Conservation (phyloP, 129 eudicot species). For the Tagetes erecta region DNA sequence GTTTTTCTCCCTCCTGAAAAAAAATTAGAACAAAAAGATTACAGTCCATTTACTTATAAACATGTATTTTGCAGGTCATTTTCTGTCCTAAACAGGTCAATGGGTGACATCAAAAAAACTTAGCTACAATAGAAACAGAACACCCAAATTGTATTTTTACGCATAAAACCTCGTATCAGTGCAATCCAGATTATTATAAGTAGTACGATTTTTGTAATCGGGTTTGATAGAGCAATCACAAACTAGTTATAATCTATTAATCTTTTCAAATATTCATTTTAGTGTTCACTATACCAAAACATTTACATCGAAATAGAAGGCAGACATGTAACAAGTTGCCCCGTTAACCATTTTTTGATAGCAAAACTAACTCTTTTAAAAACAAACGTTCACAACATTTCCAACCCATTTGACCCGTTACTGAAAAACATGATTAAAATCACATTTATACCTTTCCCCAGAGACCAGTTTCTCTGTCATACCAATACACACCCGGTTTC, state of each 20-base stretch:
- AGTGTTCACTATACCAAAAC: background rate
- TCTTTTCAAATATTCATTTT: background rate
- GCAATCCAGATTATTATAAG: background rate
- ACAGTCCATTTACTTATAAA: background rate
- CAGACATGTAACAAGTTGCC: no score
- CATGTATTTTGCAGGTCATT: background rate
- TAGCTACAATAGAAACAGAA: background rate
- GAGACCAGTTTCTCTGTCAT: slow-evolving; percentile 96
- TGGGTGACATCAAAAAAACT: background rate
- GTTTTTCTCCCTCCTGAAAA: slow-evolving; percentile 52
- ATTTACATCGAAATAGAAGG: no score
- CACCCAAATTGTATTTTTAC: background rate
- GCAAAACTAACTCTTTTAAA: background rate
- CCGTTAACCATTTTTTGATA: no score
- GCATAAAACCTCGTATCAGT: background rate
- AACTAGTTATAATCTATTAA: background rate
- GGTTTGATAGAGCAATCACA: background rate
- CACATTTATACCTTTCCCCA: slow-evolving; percentile 92
- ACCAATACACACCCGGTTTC: slow-evolving; percentile 95
- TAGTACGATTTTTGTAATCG: background rate
- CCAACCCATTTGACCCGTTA: slow-evolving; percentile 7
- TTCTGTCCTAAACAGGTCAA: background rate
- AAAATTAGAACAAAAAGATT: background rate
- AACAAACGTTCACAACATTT: background rate
- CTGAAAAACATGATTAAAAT: background rate